These are phyloP conservation scores for Hortiboletus rubellus DNA, from an alignment of 1,284 basidiomycete species.

Conservation along the genomic window DNA sequence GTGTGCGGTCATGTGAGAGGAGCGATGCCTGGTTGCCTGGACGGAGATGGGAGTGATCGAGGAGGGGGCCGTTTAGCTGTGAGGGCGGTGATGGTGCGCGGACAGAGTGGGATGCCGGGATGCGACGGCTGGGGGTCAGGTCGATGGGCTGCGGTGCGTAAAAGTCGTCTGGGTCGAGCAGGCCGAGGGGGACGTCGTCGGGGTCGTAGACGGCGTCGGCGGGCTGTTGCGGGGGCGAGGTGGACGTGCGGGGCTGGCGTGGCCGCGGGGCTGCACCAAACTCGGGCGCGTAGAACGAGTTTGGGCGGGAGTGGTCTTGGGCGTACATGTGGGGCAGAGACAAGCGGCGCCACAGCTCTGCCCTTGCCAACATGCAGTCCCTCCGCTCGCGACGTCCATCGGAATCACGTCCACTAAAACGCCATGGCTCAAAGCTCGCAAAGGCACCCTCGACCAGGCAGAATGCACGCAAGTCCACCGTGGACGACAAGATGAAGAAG, in stretches of 20 bases:
- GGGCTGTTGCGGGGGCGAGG: slow-evolving; percentile 31
- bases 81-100: slow-evolving; percentile 42
- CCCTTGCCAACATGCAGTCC: slow-evolving; percentile 50
- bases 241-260: slow-evolving; percentile 24
- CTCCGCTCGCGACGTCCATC: slow-evolving; percentile 61
- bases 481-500: slow-evolving; percentile 93
- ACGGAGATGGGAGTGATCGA: slow-evolving; percentile 92
- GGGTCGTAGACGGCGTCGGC: slow-evolving; percentile 35
- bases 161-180: slow-evolving; percentile 39
- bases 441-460: slow-evolving; percentile 35
- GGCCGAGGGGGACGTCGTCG: slow-evolving; percentile 36
- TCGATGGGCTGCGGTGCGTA: slow-evolving; percentile 30
- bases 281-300: slow-evolving; percentile 38
- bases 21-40: slow-evolving; percentile 92
- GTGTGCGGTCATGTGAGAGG: slow-evolving; percentile 91
- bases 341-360: slow-evolving; percentile 21
- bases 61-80: slow-evolving; percentile 63
- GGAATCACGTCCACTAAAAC: slow-evolving; percentile 41
- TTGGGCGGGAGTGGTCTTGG: slow-evolving; percentile 34
- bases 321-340: slow-evolving; percentile 30
- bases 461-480: slow-evolving; percentile 63
- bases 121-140: slow-evolving; percentile 24
- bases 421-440: slow-evolving; percentile 42
- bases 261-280: slow-evolving; percentile 18
- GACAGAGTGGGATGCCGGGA: slow-evolving; percentile 40